phyloP scores from a whole-genome alignment of 176 grass and related monocot species.

The Calamus simplicifolius region DNA sequence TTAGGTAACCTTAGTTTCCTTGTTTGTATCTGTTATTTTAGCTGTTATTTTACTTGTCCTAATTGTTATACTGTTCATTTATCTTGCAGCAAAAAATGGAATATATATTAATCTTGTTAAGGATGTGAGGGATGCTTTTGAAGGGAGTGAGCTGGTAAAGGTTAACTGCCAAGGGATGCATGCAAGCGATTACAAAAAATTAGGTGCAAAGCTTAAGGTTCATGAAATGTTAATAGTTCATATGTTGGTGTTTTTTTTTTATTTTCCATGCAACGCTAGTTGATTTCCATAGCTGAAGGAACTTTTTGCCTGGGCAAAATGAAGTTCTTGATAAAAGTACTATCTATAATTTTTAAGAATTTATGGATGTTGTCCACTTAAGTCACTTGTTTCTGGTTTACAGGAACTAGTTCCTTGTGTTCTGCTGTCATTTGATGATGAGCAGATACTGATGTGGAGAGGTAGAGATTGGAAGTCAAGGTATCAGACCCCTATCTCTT shows the following conservation, averaged over 20 bases:
- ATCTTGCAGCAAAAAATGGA: constrained; percentile 77
- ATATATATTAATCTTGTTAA: constrained; percentile 91
- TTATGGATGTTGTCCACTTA: no score
- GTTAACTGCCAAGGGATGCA: constrained; percentile 84
- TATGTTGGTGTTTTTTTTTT: no score
- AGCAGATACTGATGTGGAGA: constrained; percentile 84
- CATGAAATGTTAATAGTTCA: not conserved
- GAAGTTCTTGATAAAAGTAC: no score
- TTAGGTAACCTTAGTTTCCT: constrained; percentile 53
- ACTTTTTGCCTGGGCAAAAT: no score
- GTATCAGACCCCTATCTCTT: constrained; percentile 40
- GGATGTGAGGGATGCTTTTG: constrained; percentile 78
- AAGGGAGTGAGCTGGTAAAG: constrained; percentile 70
- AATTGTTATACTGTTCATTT: constrained; percentile 10
- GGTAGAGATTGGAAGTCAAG: constrained; percentile 86
- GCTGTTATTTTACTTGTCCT: not conserved
- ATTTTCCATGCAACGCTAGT: no score
- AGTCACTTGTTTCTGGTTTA: constrained; percentile 25
- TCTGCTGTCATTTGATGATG: constrained; percentile 85
- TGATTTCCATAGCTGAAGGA: no score
- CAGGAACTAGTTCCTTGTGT: constrained; percentile 95
- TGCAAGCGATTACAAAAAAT: constrained; percentile 98
- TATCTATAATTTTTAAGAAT: no score
- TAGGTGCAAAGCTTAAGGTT: constrained; percentile 90
- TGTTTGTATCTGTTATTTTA: constrained; percentile 6